phyloP scores from a whole-genome alignment of 1,284 basidiomycete genomes.

The Fomitopsis pinicola region DNA sequence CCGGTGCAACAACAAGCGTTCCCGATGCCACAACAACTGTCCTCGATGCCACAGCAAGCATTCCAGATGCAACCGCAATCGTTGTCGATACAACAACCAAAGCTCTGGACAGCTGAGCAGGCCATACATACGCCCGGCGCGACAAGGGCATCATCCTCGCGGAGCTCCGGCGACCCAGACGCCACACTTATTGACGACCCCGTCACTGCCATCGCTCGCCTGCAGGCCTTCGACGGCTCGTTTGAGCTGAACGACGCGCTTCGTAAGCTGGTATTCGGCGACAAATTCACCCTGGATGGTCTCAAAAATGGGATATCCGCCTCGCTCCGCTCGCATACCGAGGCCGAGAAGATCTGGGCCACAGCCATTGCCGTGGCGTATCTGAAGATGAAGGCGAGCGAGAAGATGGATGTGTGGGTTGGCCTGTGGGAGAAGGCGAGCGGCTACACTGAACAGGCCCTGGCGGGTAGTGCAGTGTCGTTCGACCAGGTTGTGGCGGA shows the following conservation, averaged over 20 bases:
- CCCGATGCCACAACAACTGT: too few species aligned
- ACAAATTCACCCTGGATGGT: constrained; percentile 7
- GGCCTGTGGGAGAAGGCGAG: constrained; percentile 32
- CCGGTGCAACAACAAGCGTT: too few species aligned
- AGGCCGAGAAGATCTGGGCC: constrained; percentile 33
- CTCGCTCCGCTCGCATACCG: constrained; percentile 10
- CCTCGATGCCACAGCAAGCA: too few species aligned
- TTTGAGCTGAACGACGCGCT: constrained; percentile 31
- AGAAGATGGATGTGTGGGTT: constrained; percentile 32
- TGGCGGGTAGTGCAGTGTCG: not conserved
- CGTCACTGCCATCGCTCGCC: constrained; percentile 31
- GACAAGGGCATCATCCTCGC: too few species aligned
- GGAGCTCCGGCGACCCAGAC: too few species aligned
- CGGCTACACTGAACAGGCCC: constrained; percentile 22
- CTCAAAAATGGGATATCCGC: not conserved
- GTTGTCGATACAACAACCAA: too few species aligned
- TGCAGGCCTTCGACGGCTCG: constrained; percentile 46
- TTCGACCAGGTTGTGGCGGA: not conserved
- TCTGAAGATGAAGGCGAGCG: constrained; percentile 27
- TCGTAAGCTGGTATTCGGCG: constrained; percentile 23
- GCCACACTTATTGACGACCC: not conserved
- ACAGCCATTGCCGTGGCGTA: constrained; percentile 39
- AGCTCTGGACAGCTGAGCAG: too few species aligned
- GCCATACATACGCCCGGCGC: too few species aligned
- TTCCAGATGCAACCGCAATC: too few species aligned